phyloP scores from a whole-genome alignment of 495 filamentous ascomycete genomes.

The Copromyces sp. region DNA sequence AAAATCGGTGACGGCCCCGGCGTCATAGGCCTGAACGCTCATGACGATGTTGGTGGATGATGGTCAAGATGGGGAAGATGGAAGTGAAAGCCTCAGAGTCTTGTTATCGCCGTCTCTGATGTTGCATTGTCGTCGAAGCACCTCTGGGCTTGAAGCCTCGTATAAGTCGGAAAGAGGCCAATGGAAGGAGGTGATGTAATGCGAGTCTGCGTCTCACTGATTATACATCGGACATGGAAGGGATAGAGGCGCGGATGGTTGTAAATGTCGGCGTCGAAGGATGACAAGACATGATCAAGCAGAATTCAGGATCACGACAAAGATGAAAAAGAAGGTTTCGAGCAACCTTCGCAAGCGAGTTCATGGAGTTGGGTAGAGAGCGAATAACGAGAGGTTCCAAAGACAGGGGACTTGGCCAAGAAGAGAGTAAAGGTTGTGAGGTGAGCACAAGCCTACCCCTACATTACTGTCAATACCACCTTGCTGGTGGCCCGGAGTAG shows the following conservation, averaged over 20 bases:
- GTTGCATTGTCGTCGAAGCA: not conserved
- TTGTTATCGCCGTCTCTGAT: constrained; percentile 1
- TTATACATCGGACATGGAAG: not conserved
- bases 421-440: not conserved
- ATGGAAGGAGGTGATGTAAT: not conserved
- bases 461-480: not conserved
- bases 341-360: not conserved
- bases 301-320: not conserved
- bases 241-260: not conserved
- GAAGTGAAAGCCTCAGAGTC: not conserved
- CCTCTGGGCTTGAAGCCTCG: not conserved
- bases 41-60: constrained; percentile 5
- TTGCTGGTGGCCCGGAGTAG: not conserved
- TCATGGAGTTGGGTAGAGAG: not conserved
- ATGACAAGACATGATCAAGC: not conserved
- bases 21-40: constrained; percentile 17
- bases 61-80: not conserved
- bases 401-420: not conserved
- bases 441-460: not conserved
- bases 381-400: not conserved
- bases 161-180: not conserved
- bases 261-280: not conserved
- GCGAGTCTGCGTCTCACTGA: not conserved
- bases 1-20: constrained; percentile 19
- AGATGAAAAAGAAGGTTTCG: not conserved